A percentile compares a stretch with the other conserved stretches of the same genome.
Evolutionary conservation across 306 rosid species (phyloP).

Genomic region (Malus sieversii): DNA sequence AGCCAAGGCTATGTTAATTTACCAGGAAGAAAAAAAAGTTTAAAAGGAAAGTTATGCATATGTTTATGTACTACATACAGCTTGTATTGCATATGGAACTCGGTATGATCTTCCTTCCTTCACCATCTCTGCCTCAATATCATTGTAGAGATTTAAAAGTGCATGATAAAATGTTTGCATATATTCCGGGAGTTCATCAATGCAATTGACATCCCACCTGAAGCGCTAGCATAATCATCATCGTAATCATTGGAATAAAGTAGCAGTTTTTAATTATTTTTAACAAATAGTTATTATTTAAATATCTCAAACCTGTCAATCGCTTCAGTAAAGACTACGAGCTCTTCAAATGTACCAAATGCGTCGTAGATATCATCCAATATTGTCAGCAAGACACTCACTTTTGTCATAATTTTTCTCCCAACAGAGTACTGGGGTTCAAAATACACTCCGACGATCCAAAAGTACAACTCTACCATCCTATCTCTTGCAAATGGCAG

Average conservation of each 20-base stretch:
- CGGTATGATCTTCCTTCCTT: constrained; percentile 18
- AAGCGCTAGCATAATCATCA: not conserved
- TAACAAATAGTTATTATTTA: too few relatives aligned
- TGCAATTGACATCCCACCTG: constrained; percentile 24
- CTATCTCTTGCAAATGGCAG: constrained; percentile 38
- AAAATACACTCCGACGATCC: constrained; percentile 26
- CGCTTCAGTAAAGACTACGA: constrained; percentile 32
- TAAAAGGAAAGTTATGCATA: not conserved
- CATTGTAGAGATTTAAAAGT: constrained; percentile 8
- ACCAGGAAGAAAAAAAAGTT: too few relatives aligned
- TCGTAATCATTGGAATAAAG: too few relatives aligned
- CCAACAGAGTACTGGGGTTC: constrained; percentile 22
- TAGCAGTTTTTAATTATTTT: too few relatives aligned
- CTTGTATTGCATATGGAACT: constrained; percentile 13
- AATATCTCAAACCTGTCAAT: constrained; percentile 24
- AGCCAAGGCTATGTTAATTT: not conserved
- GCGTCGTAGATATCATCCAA: constrained; percentile 49
- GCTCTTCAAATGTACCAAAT: constrained; percentile 46
- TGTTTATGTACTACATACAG: not conserved
- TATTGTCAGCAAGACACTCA: not conserved
- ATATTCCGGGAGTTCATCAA: constrained; percentile 19
- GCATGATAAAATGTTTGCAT: constrained; percentile 5
- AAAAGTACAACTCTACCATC: constrained; percentile 40
- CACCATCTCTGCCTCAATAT: constrained; percentile 6
- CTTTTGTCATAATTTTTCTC: constrained; percentile 21